Percentiles rank a stretch among this genome's conserved stretches.
These are phyloP conservation scores for Dryas alaskensis DNA, from an alignment of 306 rosid species.

Conservation along the genomic window DNA sequence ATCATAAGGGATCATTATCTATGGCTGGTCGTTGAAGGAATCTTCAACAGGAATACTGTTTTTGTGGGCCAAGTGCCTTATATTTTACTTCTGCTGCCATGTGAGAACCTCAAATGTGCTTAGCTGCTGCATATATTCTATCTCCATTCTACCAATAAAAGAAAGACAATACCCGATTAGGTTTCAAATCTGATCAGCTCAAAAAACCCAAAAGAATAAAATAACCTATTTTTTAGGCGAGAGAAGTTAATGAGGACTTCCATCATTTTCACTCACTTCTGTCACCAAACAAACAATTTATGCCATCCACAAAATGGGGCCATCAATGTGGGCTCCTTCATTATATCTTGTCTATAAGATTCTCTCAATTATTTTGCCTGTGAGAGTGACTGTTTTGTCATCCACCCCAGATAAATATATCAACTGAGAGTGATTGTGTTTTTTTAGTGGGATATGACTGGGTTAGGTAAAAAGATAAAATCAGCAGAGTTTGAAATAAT, in stretches of 20 bases:
- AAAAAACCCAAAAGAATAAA: slow-evolving; percentile 24
- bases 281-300: slow-evolving; percentile 41
- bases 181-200: slow-evolving; percentile 26
- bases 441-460: slow-evolving; percentile 38
- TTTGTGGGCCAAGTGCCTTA: slow-evolving; percentile 37
- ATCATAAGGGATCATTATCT: slow-evolving; percentile 38
- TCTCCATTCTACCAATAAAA: slow-evolving; percentile 22
- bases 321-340: slow-evolving; percentile 55
- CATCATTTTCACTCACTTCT: slow-evolving; percentile 52
- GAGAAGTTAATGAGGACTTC: slow-evolving; percentile 36
- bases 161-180: slow-evolving; percentile 23
- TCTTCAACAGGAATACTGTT: slow-evolving; percentile 36
- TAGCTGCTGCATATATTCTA: slow-evolving; percentile 21
- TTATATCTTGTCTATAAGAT: slow-evolving; percentile 64
- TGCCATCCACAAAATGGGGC: slow-evolving; percentile 36
- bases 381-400: slow-evolving; percentile 67
- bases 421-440: slow-evolving; percentile 27
- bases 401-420: slow-evolving; percentile 37
- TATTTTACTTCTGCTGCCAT: slow-evolving; percentile 38
- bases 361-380: slow-evolving; percentile 69
- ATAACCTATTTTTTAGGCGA: slow-evolving; percentile 12
- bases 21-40: slow-evolving; percentile 42
- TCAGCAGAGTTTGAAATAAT: slow-evolving; percentile 33
- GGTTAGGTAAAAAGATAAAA: slow-evolving; percentile 47
- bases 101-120: slow-evolving; percentile 38